phyloP scores from a whole-genome alignment of 805 yeast genomes.

The Zygoascus ofunaensis region DNA sequence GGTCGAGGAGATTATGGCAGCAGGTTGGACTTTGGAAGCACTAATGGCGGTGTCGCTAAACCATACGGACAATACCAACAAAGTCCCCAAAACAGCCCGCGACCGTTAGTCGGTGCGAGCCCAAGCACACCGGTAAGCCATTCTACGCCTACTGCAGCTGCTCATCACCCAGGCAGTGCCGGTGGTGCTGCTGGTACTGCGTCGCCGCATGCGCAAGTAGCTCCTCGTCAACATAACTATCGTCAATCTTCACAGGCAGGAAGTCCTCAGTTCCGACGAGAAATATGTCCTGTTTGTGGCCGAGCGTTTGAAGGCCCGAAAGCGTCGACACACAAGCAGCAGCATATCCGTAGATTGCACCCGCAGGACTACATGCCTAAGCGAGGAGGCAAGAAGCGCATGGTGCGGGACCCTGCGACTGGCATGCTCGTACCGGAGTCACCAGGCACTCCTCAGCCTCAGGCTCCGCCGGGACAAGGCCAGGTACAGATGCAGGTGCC shows the following conservation, averaged over 20 bases:
- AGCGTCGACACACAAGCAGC: constrained; percentile 40
- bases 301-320: constrained; percentile 39
- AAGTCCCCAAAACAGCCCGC: not conserved
- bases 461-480: not conserved
- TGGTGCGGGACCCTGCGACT: constrained; percentile 8
- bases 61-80: not conserved
- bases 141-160: not conserved
- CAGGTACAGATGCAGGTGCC: not conserved
- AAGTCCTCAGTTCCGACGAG: constrained; percentile 20
- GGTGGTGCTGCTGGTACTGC: not conserved
- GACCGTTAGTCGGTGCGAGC: not conserved
- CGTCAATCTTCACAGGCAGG: constrained; percentile 5
- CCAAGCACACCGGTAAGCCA: not conserved
- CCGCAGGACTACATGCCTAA: constrained; percentile 39
- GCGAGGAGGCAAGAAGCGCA: constrained; percentile 36
- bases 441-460: not conserved
- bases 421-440: constrained; percentile 1
- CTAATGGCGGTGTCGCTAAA: not conserved
- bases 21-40: not conserved
- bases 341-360: constrained; percentile 39
- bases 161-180: not conserved
- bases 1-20: constrained; percentile 2
- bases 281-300: constrained; percentile 36
- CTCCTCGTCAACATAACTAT: not conserved
- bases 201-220: constrained; percentile 3